Conservation (phyloP, 371 early-diverging fungal genomes). For the Blastocladiella emersonii region DNA sequence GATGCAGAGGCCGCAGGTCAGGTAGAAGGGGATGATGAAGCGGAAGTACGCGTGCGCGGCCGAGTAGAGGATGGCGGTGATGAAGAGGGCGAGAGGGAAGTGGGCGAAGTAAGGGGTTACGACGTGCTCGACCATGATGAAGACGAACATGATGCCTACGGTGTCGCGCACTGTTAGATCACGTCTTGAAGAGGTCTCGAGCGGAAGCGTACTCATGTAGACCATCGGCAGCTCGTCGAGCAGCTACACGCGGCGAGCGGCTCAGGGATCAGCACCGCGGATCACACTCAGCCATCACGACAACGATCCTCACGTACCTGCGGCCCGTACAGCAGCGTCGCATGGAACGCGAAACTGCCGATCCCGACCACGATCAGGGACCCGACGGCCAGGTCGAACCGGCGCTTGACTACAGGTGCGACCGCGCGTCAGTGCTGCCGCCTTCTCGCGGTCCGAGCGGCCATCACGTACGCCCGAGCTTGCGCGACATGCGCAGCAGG, state of each 20-base stretch:
- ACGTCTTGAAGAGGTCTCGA: no score
- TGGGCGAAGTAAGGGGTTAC: not conserved
- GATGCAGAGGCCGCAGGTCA: not conserved
- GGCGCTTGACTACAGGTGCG: not conserved
- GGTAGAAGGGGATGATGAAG: not conserved
- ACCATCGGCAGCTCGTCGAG: slow-evolving; percentile 21
- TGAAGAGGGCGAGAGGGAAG: not conserved
- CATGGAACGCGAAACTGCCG: slow-evolving; percentile 19
- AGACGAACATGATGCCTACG: no score
- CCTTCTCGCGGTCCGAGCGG: no score
- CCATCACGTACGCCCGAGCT: not conserved
- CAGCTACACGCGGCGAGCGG: not conserved
- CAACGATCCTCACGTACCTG: slow-evolving; percentile 17
- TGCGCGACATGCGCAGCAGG: not conserved
- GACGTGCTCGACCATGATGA: no score
- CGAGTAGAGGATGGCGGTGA: not conserved
- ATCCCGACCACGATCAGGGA: slow-evolving; percentile 7
- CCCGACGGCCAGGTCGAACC: not conserved
- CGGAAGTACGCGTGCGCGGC: not conserved
- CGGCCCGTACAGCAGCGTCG: slow-evolving; percentile 18
- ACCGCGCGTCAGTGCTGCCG: no score
- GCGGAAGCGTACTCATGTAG: slow-evolving; percentile 2
- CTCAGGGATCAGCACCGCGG: not conserved
- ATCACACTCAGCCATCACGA: no score
- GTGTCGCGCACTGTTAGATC: no score